Percentiles rank a stretch among this genome's conserved stretches.
Conservation (phyloP, 257 asterid genomes). For the Rehmannia glutinosa region DNA sequence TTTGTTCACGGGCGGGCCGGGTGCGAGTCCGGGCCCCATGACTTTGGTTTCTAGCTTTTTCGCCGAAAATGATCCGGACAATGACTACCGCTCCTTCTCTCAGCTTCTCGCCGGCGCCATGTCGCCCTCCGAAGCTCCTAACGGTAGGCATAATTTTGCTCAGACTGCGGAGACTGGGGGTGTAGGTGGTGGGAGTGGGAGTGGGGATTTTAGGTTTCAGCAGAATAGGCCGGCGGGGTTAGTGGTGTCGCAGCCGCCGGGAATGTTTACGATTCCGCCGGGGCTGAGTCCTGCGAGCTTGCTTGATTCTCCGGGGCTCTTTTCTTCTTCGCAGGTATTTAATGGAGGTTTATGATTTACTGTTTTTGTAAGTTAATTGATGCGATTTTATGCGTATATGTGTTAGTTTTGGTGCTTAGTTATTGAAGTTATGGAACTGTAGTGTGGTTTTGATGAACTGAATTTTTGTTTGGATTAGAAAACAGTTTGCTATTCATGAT, state of each 20-base stretch:
- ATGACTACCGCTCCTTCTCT: conserved; percentile 58
- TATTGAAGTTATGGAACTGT: too few relatives aligned
- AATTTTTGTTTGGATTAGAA: too few relatives aligned
- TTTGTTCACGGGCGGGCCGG: conserved; percentile 37
- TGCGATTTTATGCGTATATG: not conserved
- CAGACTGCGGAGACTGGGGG: conserved; percentile 1
- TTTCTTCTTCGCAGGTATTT: conserved; percentile 52
- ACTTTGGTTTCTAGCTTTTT: conserved; percentile 55
- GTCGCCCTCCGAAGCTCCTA: conserved; percentile 22
- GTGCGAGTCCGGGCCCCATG: conserved; percentile 66
- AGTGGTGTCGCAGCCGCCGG: conserved; percentile 39
- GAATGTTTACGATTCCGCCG: conserved; percentile 57
- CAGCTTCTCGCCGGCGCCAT: conserved; percentile 66
- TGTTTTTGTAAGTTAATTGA: not conserved
- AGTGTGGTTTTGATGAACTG: too few relatives aligned
- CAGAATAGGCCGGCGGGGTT: conserved; percentile 52
- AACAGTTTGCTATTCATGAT: too few relatives aligned
- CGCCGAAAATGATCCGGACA: conserved; percentile 51
- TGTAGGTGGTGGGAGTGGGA: conserved; percentile 12
- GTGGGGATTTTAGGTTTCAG: conserved; percentile 45
- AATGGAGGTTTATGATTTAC: not conserved
- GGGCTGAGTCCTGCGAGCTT: conserved; percentile 72
- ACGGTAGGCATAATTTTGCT: conserved; percentile 19
- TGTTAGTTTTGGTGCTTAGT: too few relatives aligned
- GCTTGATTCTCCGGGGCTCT: conserved; percentile 67